Conservation (phyloP, 192 early-diverging fungal species). For the Coemansia sp. region DNA sequence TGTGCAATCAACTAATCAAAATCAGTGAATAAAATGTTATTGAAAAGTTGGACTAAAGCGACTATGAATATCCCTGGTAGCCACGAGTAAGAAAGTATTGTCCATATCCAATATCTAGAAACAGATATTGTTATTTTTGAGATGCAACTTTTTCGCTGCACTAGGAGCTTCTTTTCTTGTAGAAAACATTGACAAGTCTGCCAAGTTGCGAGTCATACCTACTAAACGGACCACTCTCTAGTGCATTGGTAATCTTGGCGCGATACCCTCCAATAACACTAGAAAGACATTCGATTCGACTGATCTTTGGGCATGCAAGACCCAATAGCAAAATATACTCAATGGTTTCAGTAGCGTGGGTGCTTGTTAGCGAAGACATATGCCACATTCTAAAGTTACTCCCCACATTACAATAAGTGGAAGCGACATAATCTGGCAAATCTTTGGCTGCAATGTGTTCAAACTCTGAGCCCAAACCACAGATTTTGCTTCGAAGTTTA, state of each 20-base stretch:
- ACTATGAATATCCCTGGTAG: no score
- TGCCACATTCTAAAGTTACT: background rate
- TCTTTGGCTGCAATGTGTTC: background rate
- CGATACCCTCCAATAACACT: background rate
- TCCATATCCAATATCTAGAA: no score
- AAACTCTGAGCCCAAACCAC: background rate
- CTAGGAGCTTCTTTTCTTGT: background rate
- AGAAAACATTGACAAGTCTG: background rate
- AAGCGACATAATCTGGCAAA: background rate
- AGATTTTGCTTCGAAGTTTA: background rate
- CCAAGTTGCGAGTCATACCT: background rate
- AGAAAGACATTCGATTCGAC: background rate
- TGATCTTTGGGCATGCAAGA: constrained; percentile 1
- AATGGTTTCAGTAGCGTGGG: background rate
- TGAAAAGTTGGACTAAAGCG: background rate
- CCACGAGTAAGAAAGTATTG: no score
- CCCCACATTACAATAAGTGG: background rate
- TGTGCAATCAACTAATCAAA: background rate
- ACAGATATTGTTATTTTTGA: no score
- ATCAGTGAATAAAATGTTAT: background rate
- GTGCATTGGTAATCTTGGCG: background rate
- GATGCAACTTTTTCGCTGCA: background rate
- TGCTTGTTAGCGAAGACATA: background rate
- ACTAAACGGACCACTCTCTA: background rate
- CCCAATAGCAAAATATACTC: background rate